A percentile compares a stretch with the other conserved stretches of the same genome.
phyloP scores from a whole-genome alignment of 148 eudicot species.

The Cornus florida region DNA sequence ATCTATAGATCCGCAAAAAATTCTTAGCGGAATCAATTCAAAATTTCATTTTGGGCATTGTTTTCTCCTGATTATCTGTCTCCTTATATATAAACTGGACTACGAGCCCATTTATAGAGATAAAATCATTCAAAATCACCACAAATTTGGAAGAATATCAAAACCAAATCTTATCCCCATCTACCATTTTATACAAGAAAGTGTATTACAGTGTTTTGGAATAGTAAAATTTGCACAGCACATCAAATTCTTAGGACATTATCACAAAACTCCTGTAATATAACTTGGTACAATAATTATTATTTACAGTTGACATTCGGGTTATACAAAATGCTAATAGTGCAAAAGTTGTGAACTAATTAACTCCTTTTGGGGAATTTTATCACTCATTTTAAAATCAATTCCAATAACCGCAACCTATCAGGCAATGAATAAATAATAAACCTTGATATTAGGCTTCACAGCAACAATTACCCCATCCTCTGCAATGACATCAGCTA shows the following conservation, averaged over 20 bases:
- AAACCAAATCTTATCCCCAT: background rate
- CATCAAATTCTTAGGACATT: too few species aligned
- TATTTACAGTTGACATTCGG: background rate
- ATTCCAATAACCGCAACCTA: background rate
- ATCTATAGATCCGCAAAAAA: too few species aligned
- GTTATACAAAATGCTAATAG: background rate
- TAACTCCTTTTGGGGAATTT: background rate
- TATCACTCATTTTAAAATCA: background rate
- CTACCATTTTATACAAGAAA: background rate
- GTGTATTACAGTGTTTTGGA: background rate
- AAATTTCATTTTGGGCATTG: background rate
- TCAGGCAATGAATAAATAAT: background rate
- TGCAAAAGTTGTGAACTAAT: background rate
- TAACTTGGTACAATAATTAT: too few species aligned
- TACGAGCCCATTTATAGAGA: background rate
- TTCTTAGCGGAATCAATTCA: too few species aligned
- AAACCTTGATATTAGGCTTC: constrained; percentile 65
- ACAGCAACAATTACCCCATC: constrained; percentile 82
- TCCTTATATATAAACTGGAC: background rate
- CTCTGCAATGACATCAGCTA: constrained; percentile 88
- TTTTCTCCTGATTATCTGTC: background rate
- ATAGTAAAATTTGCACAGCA: background rate
- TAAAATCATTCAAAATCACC: background rate
- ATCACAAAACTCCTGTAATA: too few species aligned
- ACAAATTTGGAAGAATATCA: background rate